These are phyloP conservation scores for Jackrogersella multiformis DNA, from an alignment of 495 filamentous ascomycete genomes.

Conservation along the genomic window DNA sequence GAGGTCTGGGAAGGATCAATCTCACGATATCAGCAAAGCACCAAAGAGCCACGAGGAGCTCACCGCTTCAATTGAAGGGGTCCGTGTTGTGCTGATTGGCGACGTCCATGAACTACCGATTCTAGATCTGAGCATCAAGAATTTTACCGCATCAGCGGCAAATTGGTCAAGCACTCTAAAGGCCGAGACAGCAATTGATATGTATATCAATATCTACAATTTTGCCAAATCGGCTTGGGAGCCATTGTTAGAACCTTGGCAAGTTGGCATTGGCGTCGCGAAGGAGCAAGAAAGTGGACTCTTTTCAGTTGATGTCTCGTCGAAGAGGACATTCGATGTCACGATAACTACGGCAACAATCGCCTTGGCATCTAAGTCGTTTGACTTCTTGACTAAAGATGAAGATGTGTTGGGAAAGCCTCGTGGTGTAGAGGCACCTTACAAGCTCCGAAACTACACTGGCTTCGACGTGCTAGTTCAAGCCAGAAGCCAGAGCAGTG, in stretches of 20 bases:
- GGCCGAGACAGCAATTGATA: constrained; percentile 88
- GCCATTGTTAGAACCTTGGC: constrained; percentile 95
- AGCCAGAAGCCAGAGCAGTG: constrained; percentile 72
- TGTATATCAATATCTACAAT: constrained; percentile 96
- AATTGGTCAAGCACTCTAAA: constrained; percentile 92
- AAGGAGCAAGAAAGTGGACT: constrained; percentile 78
- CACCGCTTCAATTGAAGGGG: constrained; percentile 82
- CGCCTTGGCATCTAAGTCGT: constrained; percentile 89
- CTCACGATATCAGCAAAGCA: constrained; percentile 46
- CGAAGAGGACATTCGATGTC: constrained; percentile 87
- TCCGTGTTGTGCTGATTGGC: constrained; percentile 92
- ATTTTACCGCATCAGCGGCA: constrained; percentile 80
- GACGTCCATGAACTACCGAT: constrained; percentile 95
- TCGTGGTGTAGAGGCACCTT: constrained; percentile 88
- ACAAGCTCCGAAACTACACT: constrained; percentile 92
- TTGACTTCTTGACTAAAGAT: constrained; percentile 86
- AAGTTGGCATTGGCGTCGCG: constrained; percentile 88
- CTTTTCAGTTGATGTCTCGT: constrained; percentile 84
- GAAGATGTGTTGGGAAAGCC: constrained; percentile 96
- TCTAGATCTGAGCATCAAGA: constrained; percentile 91
- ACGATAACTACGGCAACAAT: constrained; percentile 95
- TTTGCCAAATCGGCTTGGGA: constrained; percentile 99
- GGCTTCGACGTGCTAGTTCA: constrained; percentile 89
- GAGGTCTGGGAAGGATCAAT: constrained; percentile 29
- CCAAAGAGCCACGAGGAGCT: constrained; percentile 75